Conservation (phyloP, 2,329 filamentous ascomycete species). For the Fusarium goolgardi region DNA sequence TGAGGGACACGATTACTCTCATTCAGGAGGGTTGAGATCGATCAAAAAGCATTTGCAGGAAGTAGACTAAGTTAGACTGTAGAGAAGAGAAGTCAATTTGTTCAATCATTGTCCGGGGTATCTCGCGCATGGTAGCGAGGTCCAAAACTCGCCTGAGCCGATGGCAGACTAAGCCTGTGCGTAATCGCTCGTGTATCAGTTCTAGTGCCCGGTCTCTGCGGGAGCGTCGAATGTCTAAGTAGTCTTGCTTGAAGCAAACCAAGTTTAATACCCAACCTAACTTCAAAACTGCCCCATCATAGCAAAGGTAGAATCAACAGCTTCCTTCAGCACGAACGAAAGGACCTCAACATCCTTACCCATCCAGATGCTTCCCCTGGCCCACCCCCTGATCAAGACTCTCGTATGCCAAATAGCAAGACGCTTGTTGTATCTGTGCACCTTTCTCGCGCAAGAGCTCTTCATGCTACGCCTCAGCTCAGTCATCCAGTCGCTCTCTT, state of each 20-base stretch:
- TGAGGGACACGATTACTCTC: constrained; percentile 43
- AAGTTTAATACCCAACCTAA: fast-evolving
- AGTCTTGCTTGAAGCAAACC: neutral
- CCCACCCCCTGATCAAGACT: constrained; percentile 43
- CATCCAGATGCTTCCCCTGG: constrained; percentile 44
- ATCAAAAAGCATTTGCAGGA: constrained; percentile 43
- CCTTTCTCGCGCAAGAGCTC: constrained; percentile 40
- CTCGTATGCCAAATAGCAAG: constrained; percentile 49
- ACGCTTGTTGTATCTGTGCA: constrained; percentile 50
- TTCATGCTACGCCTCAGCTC: constrained; percentile 39
- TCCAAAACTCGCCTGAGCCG: neutral
- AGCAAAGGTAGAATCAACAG: constrained; percentile 37
- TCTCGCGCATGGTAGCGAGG: neutral
- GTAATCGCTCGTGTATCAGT: too few relatives aligned
- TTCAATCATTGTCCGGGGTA: neutral
- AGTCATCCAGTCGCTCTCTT: constrained; percentile 37
- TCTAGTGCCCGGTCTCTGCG: neutral
- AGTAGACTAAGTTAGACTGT: constrained; percentile 21
- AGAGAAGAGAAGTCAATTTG: neutral
- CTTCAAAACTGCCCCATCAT: constrained; percentile 26
- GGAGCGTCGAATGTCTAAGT: neutral
- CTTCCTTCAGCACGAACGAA: constrained; percentile 42
- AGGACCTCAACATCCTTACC: constrained; percentile 35
- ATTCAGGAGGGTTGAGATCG: constrained; percentile 21
- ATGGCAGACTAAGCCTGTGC: fast-evolving